These are phyloP conservation scores for Thermochaetoides thermophila DNA, from an alignment of 495 filamentous ascomycete genomes.

Conservation along the genomic window DNA sequence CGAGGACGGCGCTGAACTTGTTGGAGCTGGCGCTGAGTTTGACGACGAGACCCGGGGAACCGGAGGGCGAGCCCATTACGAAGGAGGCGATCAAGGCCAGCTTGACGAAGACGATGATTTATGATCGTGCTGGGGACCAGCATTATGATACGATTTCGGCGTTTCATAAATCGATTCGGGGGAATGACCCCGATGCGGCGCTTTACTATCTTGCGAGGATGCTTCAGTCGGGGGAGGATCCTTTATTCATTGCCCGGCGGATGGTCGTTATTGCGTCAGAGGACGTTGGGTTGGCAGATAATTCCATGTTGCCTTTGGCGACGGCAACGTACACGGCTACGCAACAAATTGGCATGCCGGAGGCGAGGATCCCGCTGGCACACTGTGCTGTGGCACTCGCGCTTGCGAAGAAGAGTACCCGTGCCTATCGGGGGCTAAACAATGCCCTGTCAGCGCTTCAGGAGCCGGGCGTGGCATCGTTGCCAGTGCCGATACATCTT, in stretches of 20 bases:
- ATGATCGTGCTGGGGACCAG: conserved; percentile 88
- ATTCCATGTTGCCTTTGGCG: conserved; percentile 66
- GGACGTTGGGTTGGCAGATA: conserved; percentile 85
- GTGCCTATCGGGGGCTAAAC: conserved; percentile 69
- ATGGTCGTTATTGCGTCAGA: conserved; percentile 87
- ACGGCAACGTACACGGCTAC: conserved; percentile 72
- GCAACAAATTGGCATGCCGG: conserved; percentile 85
- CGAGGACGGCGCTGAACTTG: conserved; percentile 81
- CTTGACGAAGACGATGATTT: conserved; percentile 80
- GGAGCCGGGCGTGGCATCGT: conserved; percentile 63
- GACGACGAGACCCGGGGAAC: conserved; percentile 16
- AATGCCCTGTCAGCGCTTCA: conserved; percentile 57
- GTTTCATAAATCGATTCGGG: conserved; percentile 90
- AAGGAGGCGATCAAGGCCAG: conserved; percentile 59
- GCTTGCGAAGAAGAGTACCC: conserved; percentile 68
- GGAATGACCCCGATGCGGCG: conserved; percentile 69
- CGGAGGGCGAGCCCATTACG: conserved; percentile 23
- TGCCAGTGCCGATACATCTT: conserved; percentile 76
- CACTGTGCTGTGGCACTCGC: conserved; percentile 77
- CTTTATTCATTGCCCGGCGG: conserved; percentile 77
- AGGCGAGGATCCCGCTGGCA: conserved; percentile 82
- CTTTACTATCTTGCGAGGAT: conserved; percentile 92
- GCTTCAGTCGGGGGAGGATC: conserved; percentile 92
- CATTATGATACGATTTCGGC: conserved; percentile 95
- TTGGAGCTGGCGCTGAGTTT: conserved; percentile 68